These are phyloP conservation scores for Chrysoporthe puriensis DNA, from an alignment of 2,329 filamentous ascomycete genomes.

Conservation along the genomic window DNA sequence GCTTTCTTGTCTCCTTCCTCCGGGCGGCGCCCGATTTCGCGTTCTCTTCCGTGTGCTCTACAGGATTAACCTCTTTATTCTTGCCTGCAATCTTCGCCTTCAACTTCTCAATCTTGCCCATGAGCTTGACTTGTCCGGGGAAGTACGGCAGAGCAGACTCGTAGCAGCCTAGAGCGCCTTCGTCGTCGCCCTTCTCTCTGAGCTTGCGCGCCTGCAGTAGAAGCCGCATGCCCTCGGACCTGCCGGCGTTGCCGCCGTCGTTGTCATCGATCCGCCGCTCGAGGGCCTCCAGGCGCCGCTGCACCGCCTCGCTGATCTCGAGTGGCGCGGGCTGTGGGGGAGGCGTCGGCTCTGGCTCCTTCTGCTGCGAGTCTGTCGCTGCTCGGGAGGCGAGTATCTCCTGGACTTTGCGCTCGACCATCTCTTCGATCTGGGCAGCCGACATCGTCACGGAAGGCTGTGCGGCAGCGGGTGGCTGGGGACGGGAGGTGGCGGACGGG, in stretches of 20 bases:
- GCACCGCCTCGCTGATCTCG: constrained; percentile 75
- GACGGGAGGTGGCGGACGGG: constrained; percentile 35
- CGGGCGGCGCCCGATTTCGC: not conserved
- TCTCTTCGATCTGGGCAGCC: constrained; percentile 79
- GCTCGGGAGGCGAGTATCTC: constrained; percentile 83
- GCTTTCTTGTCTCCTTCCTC: constrained; percentile 36
- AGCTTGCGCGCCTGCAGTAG: constrained; percentile 91
- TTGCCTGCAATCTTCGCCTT: constrained; percentile 51
- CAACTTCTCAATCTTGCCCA: constrained; percentile 70
- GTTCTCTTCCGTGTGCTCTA: not conserved
- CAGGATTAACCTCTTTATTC: constrained; percentile 13
- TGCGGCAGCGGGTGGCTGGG: constrained; percentile 30
- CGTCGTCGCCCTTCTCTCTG: constrained; percentile 79
- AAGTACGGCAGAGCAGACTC: constrained; percentile 84
- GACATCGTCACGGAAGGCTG: constrained; percentile 56
- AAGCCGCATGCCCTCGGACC: constrained; percentile 81
- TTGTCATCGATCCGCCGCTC: constrained; percentile 79
- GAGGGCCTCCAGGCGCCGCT: constrained; percentile 78
- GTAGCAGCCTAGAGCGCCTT: constrained; percentile 81
- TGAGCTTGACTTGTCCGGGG: constrained; percentile 78
- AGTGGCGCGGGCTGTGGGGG: constrained; percentile 16
- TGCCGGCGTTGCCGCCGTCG: constrained; percentile 55
- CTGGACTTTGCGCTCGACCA: constrained; percentile 89
- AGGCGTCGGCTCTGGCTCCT: constrained; percentile 40
- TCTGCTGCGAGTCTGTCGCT: constrained; percentile 43